Evolutionary conservation across 1,284 basidiomycete species (phyloP).

Genomic region (Leccinum griseonigrum): DNA sequence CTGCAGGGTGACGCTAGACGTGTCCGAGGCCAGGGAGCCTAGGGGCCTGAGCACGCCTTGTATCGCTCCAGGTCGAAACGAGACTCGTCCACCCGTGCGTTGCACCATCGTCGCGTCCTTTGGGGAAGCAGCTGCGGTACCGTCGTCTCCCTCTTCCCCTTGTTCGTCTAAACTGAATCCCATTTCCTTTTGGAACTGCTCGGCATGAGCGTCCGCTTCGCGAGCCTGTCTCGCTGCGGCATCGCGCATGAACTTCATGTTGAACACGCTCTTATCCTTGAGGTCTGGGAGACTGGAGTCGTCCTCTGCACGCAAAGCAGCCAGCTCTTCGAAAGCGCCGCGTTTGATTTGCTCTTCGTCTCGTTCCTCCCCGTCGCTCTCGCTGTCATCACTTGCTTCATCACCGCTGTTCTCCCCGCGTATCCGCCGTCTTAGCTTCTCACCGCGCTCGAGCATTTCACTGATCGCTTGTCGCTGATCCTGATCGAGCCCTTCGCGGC

Average conservation of each 20-base stretch:
- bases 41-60: slow-evolving; percentile 28
- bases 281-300: slow-evolving; percentile 31
- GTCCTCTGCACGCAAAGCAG: slow-evolving; percentile 38
- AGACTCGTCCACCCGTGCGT: slow-evolving; percentile 58
- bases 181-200: slow-evolving; percentile 72
- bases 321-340: slow-evolving; percentile 74
- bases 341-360: slow-evolving; percentile 52
- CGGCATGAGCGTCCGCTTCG: slow-evolving; percentile 58
- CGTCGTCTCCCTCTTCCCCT: slow-evolving; percentile 36
- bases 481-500: slow-evolving; percentile 60
- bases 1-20: slow-evolving; percentile 66
- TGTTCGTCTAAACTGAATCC: slow-evolving; percentile 39
- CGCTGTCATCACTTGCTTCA: slow-evolving; percentile 47
- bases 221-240: slow-evolving; percentile 69
- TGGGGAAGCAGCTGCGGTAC: slow-evolving; percentile 30
- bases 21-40: slow-evolving; percentile 55
- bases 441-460: slow-evolving; percentile 81
- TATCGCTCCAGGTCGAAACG: slow-evolving; percentile 48
- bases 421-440: slow-evolving; percentile 68
- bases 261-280: slow-evolving; percentile 69
- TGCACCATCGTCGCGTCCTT: slow-evolving; percentile 38
- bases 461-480: slow-evolving; percentile 70
- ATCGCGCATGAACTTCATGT: slow-evolving; percentile 97
- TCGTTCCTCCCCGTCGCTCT: slow-evolving; percentile 43
- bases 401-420: slow-evolving; percentile 51